Percentiles rank a stretch among this genome's conserved stretches.
Evolutionary conservation across 495 filamentous ascomycete species (phyloP).

Genomic region (Penicillium canariense): DNA sequence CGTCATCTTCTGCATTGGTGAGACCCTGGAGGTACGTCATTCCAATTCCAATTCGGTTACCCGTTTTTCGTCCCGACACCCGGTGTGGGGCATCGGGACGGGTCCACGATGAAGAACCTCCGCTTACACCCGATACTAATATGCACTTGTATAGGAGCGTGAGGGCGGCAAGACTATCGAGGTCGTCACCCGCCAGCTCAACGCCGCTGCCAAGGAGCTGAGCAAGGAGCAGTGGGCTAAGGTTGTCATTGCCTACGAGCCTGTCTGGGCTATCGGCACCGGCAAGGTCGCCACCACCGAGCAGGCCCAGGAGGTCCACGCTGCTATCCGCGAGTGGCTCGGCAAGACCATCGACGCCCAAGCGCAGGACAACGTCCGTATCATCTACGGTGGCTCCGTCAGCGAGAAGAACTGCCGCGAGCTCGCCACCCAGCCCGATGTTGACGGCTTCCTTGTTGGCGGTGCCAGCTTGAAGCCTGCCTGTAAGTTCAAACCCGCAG

Average conservation of each 20-base stretch:
- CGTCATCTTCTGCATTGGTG: constrained; percentile 95
- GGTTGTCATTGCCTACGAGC: constrained; percentile 97
- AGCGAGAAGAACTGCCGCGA: constrained; percentile 98
- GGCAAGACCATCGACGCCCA: constrained; percentile 65
- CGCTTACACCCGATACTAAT: constrained; percentile 29
- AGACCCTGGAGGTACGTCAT: constrained; percentile 70
- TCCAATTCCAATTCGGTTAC: constrained; percentile 20
- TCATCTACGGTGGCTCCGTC: constrained; percentile 95
- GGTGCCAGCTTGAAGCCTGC: constrained; percentile 98
- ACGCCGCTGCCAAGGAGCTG: constrained; percentile 61
- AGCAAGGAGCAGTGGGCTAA: constrained; percentile 79
- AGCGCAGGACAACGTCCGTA: constrained; percentile 74
- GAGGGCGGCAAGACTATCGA: constrained; percentile 83
- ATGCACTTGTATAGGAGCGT: constrained; percentile 58
- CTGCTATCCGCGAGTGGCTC: constrained; percentile 88
- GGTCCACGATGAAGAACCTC: constrained; percentile 14
- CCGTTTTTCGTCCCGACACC: constrained; percentile 25
- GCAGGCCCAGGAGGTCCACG: constrained; percentile 95
- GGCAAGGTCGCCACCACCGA: constrained; percentile 93
- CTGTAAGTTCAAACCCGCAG: constrained; percentile 58
- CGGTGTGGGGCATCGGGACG: constrained; percentile 30
- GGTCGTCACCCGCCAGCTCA: constrained; percentile 80
- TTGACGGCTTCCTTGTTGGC: constrained; percentile 97
- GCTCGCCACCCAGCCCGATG: constrained; percentile 84
- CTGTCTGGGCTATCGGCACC: constrained; percentile 97